A percentile compares a stretch with the other conserved stretches of the same genome.
Evolutionary conservation across 2,329 filamentous ascomycete species (phyloP).

Genomic region (Arthrobotrys pseudoclavata): DNA sequence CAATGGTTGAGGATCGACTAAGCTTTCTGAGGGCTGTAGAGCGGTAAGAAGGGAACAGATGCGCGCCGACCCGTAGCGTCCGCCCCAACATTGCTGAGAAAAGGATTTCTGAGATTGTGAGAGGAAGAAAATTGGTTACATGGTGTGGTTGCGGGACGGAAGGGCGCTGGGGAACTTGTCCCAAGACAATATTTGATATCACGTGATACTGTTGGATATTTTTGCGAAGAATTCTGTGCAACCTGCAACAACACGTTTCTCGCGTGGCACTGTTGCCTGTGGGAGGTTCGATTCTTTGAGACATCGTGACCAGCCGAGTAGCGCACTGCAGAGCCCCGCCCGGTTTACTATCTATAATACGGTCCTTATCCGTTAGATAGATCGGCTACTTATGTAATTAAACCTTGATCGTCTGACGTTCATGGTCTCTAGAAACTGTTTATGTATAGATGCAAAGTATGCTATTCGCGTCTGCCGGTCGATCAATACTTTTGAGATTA

Average conservation of each 20-base stretch:
- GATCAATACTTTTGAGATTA: no score
- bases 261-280: not conserved
- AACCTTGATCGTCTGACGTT: no score
- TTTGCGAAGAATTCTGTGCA: not conserved
- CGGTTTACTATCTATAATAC: no score
- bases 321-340: no score
- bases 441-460: no score
- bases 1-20: constrained; percentile 1
- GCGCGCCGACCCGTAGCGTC: constrained; percentile 46
- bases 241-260: constrained; percentile 18
- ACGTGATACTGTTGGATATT: constrained; percentile 52
- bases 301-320: no score
- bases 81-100: constrained; percentile 36
- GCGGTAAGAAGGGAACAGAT: constrained; percentile 37
- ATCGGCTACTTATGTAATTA: no score
- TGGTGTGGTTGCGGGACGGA: constrained; percentile 25
- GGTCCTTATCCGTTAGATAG: no score
- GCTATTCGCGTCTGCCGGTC: no score
- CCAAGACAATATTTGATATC: constrained; percentile 39
- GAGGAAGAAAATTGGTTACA: constrained; percentile 27
- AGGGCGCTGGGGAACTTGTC: not conserved
- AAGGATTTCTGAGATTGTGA: not conserved
- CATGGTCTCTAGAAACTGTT: no score
- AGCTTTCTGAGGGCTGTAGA: constrained; percentile 15
- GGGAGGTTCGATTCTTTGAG: no score